Base-by-base conservation (phyloP, 768 basidiomycete genomes). In the Terana coerulea region DNA sequence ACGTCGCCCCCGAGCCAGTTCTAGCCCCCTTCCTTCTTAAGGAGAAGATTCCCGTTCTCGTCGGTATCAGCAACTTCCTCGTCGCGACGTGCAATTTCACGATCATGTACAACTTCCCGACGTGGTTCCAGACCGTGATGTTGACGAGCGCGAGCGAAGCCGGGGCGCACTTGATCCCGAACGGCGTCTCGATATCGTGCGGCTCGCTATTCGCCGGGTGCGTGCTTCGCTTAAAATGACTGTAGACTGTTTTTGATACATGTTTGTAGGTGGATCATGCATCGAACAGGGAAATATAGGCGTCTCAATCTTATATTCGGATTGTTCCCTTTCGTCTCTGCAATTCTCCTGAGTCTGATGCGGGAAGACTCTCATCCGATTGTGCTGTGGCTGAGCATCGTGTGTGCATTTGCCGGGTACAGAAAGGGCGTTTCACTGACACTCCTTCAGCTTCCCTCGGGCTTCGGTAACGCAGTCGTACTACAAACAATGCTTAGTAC, bases 121-220 rank as follows among this genome's bases (percentile, higher is more conserved):
- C 84, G 65, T 91, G 86, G 85, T 91, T 91, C 64, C 87, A 91
- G 65, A 89, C 86, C 0, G 89, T 91, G 5, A 73, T 77, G 64
- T 62, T 88, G 30, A 81, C 84, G 14, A 84, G 73, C 47, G 82
- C 87, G n/a, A 80, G 85, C 11, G 77, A 75, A 10, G 82, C 85
- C 10, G 83, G 83, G 28, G 64, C 81, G 0, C 84, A 86, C 62
- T 59, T 84, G 15, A 65, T 83, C 5, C 84, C 84, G 0, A 85
- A 83, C 56, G 79, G 80, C 30, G 48, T 82, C 2, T 75, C 80
- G 5, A 78, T 84, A 60, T 81, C 81, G 1, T 57, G 69, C 3
- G 86, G 86, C 1, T 82, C 83, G 0, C 58, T 88, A 19, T 85
- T 88, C 55, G 83, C 84, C 14, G 84, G 86, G 53, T 74, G 57